Evolutionary conservation across 2,329 filamentous ascomycete genomes (phyloP).

Genomic region (Xylaria sp.): DNA sequence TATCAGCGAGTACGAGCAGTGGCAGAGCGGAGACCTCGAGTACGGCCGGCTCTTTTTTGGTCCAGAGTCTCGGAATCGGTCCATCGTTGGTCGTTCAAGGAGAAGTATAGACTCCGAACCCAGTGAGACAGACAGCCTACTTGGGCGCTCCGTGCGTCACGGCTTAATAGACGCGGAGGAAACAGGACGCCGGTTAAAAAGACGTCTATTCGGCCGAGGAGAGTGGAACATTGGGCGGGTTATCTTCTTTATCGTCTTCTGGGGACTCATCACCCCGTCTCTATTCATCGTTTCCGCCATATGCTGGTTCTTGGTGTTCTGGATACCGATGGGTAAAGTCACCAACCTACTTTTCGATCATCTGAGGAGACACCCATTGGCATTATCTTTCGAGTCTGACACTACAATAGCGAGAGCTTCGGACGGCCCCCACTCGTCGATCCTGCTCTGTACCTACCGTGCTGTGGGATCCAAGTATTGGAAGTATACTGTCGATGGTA

Average conservation of each 20-base stretch:
- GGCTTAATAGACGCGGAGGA: constrained; percentile 47
- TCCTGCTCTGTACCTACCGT: constrained; percentile 94
- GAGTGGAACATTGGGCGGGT: constrained; percentile 95
- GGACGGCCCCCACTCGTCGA: constrained; percentile 78
- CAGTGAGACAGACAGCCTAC: constrained; percentile 86
- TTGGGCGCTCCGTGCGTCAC: constrained; percentile 66
- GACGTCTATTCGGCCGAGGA: constrained; percentile 89
- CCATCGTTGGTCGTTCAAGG: constrained; percentile 83
- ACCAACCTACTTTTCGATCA: constrained; percentile 90
- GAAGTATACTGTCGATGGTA: constrained; percentile 99
- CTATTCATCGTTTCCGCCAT: constrained; percentile 84
- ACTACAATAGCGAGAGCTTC: constrained; percentile 73
- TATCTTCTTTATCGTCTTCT: constrained; percentile 96
- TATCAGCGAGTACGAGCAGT: constrained; percentile 98
- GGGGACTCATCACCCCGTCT: constrained; percentile 85
- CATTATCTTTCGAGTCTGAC: constrained; percentile 91
- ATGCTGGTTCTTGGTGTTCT: constrained; percentile 97
- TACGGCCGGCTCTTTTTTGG: constrained; percentile 97
- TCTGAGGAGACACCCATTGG: constrained; percentile 87
- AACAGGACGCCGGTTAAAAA: constrained; percentile 64
- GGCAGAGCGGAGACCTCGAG: constrained; percentile 96
- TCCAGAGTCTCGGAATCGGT: constrained; percentile 71
- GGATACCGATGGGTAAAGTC: constrained; percentile 97
- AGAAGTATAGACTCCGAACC: constrained; percentile 85
- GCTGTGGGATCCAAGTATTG: constrained; percentile 95